phyloP scores from a whole-genome alignment of 2,329 filamentous ascomycete species.

The Fonsecaea erecta region DNA sequence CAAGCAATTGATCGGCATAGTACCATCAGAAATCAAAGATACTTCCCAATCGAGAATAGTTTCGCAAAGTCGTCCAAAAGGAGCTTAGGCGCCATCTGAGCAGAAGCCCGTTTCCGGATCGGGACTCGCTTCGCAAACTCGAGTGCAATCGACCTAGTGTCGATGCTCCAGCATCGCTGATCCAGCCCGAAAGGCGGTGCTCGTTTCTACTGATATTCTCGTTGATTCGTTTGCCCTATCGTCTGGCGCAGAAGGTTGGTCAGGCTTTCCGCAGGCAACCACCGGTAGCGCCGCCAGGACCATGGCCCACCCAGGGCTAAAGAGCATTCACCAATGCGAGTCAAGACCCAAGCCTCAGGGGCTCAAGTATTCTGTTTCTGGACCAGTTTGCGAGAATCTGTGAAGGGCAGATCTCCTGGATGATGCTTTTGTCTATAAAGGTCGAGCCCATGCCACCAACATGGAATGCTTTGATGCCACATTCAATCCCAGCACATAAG shows the following conservation, averaged over 20 bases:
- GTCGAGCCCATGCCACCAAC: not conserved
- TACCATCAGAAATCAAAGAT: not conserved
- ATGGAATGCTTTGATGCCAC: not conserved
- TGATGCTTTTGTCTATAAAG: not conserved
- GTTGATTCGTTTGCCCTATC: not conserved
- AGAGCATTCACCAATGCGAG: not conserved
- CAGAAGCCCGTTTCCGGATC: not conserved
- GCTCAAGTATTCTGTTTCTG: not conserved
- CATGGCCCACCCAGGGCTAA: not conserved
- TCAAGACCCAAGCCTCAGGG: not conserved
- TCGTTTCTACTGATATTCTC: not conserved
- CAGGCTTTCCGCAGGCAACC: not conserved
- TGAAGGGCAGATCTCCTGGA: not conserved
- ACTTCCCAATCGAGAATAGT: not conserved
- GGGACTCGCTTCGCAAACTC: constrained; percentile 1
- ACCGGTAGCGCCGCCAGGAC: not conserved
- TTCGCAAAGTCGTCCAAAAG: not conserved
- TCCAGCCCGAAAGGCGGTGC: not conserved
- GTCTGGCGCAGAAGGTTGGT: not conserved
- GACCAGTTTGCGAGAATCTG: not conserved
- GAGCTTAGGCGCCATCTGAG: not conserved
- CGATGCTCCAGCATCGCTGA: not conserved
- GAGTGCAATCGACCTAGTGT: not conserved
- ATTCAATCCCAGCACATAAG: not conserved
- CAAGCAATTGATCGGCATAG: not conserved